These are phyloP conservation scores for Talaromyces sp. DNA, from an alignment of 2,329 filamentous ascomycete species.

Conservation along the genomic window DNA sequence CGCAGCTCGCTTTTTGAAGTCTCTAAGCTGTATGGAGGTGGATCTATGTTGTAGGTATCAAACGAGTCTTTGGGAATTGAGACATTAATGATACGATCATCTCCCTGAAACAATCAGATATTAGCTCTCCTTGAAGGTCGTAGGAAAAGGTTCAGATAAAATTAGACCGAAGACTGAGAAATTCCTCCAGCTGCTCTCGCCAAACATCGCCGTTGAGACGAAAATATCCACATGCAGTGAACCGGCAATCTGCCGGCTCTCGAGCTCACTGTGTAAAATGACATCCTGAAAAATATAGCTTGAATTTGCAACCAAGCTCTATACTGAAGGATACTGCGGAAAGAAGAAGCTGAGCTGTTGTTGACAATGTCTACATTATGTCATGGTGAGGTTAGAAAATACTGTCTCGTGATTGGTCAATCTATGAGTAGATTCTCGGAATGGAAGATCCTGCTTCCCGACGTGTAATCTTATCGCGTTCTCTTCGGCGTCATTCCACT, in stretches of 20 bases:
- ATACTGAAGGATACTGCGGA: too few relatives aligned
- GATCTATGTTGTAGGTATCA: constrained; percentile 96
- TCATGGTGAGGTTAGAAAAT: constrained; percentile 10
- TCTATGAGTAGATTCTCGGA: neutral
- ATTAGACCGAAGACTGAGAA: constrained; percentile 1
- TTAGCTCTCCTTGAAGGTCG: neutral
- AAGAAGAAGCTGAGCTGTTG: neutral
- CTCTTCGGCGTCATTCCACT: neutral
- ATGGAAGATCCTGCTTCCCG: neutral
- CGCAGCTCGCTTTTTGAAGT: constrained; percentile 93
- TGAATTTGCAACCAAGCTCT: too few relatives aligned
- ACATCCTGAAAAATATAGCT: neutral
- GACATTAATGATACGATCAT: constrained; percentile 83
- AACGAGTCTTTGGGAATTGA: constrained; percentile 92
- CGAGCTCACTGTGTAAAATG: neutral
- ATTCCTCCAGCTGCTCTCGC: neutral
- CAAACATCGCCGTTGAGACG: neutral
- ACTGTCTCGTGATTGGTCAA: constrained; percentile 7
- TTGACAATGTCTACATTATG: constrained; percentile 10
- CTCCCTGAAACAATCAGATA: constrained; percentile 57
- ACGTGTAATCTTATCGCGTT: neutral
- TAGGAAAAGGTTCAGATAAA: neutral
- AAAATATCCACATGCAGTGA: neutral
- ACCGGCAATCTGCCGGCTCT: neutral
- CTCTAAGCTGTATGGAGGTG: constrained; percentile 80